Base-by-base conservation (phyloP, 805 yeast genomes). In the Monosporozyma yasuniensis region DNA sequence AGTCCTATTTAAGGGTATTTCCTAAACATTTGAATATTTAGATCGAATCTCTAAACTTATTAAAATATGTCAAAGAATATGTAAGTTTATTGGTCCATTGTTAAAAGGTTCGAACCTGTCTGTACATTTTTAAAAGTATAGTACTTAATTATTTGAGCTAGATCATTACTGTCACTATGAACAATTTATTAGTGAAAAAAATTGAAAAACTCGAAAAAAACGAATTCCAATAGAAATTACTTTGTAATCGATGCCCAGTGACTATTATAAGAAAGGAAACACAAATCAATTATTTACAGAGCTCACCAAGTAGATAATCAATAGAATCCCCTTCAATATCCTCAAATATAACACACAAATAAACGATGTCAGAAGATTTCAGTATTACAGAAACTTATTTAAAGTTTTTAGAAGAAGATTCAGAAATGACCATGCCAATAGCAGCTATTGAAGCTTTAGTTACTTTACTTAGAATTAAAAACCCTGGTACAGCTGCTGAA, bases 401-500 rank as follows among this genome's bases (percentile, higher is more conserved):
- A 51, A 77, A 78, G 63, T 89, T 87, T 65, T 73, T 93, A 54
- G 80, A 78, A 57, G 96, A 89, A 47, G 97, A 93, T 69, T 76
- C 87, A n/a, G 98, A 93, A 50, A 87, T 93, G 81, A 90, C 99
- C 5, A 93, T 90, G 97, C 99, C 99, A 1, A 87, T 93, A 32
- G 99, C 99, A 42, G 99, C 99, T 34, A 93, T 93, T 61, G 98
- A 93, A 71, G 81, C 96, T 11, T 73, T 93, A 43, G 96, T 93
- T 25, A 85, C 93, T 8, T 77, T 93, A 69, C 70, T 91, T 27
- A 77, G 83, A 55, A 80, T 83, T 46, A 83, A 88, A 58, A 89
- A 88, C 64, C 97, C 99, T 7, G 77, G 88, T 9, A 93, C 99
- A 0, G 88, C 96, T 1, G 87, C 96, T 2, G 99, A 93, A 65